Evolutionary conservation across 2,329 filamentous ascomycete species (phyloP), one percentile per base, ranked within the genome.

Genomic region (Phaeosphaeriaceae sp.): DNA sequence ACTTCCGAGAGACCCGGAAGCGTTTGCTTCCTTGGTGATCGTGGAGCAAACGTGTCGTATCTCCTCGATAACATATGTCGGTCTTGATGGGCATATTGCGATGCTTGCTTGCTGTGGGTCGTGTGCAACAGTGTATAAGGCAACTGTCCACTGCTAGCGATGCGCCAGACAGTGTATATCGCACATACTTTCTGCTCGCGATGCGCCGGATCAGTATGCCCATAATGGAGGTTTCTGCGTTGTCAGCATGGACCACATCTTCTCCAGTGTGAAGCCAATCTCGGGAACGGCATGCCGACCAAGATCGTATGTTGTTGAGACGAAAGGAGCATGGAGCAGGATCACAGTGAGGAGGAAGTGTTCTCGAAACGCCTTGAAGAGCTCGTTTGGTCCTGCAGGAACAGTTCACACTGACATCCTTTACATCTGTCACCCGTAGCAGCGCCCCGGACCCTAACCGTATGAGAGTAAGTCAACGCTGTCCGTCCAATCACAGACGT

Each of bases 341-440:
- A 36, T 21, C 56, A 41, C 22, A 51, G 48, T 44, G 56, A 47
- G 17, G 41, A 25, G 22, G 47, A 51, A 48, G 54, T 54, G 56
- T 54, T 42, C 49, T 55, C 56, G 49, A 24, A 40, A 57, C 13
- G 24, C 51, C 31, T 48, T 53, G 58, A 19, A 46, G 55, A 36
- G 25, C 51, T 59, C 25, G 57, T 62, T 59, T 56, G 27, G 49
- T 59, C 60, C 61, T 41, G 56, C 54, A 60, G 57, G 53, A 63
- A 33, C 53, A 57, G 51, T 57, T 51, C 56, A 54, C 51, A 46
- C 48, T 64, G 62, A 60, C 58, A 65, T 56, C 65, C 58, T 63
- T 70, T 57, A 65, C 58, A 65, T 40, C 60, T 54, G 57, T 58
- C 53, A 48, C 40, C 56, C 53, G 62, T 55, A 62, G 53, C 50